Evolutionary conservation across 805 yeast species (phyloP).

Genomic region (Ogataea ganodermae): DNA sequence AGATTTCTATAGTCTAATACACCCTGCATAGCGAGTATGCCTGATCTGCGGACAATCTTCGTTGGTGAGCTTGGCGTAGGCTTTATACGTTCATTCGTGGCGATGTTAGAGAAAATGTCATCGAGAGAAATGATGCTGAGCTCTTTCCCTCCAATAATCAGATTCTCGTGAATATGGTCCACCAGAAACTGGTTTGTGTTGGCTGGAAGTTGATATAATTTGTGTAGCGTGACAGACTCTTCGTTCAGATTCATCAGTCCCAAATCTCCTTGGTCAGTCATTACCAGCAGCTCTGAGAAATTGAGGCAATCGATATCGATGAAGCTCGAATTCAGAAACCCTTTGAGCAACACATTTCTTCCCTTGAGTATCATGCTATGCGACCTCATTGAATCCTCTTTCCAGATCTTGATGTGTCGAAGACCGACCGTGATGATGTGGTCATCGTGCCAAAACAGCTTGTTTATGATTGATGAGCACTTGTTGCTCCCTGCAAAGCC

Average conservation of each 20-base stretch:
- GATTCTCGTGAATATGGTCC: constrained; percentile 20
- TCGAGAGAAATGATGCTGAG: constrained; percentile 20
- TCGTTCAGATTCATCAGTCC: constrained; percentile 33
- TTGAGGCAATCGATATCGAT: constrained; percentile 40
- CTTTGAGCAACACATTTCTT: constrained; percentile 58
- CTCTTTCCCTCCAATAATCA: constrained; percentile 22
- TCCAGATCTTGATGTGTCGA: constrained; percentile 66
- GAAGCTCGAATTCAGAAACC: constrained; percentile 51
- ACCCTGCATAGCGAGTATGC: constrained; percentile 35
- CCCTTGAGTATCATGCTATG: constrained; percentile 45
- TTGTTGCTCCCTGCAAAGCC: constrained; percentile 54
- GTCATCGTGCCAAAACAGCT: constrained; percentile 55
- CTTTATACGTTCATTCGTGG: constrained; percentile 16
- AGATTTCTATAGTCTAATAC: constrained; percentile 29
- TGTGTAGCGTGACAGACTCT: constrained; percentile 24
- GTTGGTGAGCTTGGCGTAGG: constrained; percentile 32
- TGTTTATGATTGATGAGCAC: constrained; percentile 61
- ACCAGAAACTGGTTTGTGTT: constrained; percentile 26
- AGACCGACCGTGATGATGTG: constrained; percentile 57
- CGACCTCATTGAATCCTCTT: constrained; percentile 23
- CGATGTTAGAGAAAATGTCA: constrained; percentile 12
- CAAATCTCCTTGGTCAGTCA: constrained; percentile 38
- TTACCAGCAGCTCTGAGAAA: constrained; percentile 39
- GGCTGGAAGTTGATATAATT: constrained; percentile 22
- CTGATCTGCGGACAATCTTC: constrained; percentile 32